Evolutionary conservation across 371 early-diverging fungal species (phyloP).

Genomic region (Lichtheimia ornata): DNA sequence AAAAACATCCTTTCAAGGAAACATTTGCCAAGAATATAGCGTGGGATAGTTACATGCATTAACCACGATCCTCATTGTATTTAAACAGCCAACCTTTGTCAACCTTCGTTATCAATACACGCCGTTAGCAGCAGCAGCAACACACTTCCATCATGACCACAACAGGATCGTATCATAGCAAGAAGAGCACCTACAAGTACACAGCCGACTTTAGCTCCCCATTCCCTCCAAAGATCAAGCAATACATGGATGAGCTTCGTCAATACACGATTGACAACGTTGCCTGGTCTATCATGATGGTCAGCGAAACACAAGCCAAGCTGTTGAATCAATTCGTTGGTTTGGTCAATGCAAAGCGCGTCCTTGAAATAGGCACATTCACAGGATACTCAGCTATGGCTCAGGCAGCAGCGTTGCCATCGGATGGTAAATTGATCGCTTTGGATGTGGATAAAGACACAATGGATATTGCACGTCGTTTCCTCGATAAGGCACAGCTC

Average conservation of each 20-base stretch:
- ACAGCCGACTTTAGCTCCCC: slow-evolving; percentile 22
- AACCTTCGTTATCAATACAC: too few relatives aligned
- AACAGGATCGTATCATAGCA: too few relatives aligned
- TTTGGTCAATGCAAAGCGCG: not conserved
- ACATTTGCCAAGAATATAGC: too few relatives aligned
- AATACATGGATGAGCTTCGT: slow-evolving; percentile 9
- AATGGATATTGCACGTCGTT: slow-evolving; percentile 32
- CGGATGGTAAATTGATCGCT: slow-evolving; percentile 31
- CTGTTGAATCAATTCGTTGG: slow-evolving; percentile 33
- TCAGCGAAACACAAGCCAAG: slow-evolving; percentile 43
- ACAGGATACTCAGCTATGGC: slow-evolving; percentile 58
- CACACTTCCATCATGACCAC: too few relatives aligned
- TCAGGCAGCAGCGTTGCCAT: slow-evolving; percentile 54
- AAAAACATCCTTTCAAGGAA: too few relatives aligned
- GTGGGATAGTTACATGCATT: too few relatives aligned
- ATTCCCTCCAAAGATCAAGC: slow-evolving; percentile 8
- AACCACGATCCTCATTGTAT: too few relatives aligned
- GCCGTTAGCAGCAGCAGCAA: too few relatives aligned
- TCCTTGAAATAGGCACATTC: slow-evolving; percentile 62
- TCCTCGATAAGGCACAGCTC: slow-evolving; percentile 24
- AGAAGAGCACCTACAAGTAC: slow-evolving; percentile 10
- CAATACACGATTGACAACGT: slow-evolving; percentile 29
- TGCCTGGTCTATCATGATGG: slow-evolving; percentile 27
- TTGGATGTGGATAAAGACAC: slow-evolving; percentile 43
- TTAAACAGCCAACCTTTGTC: too few relatives aligned